phyloP scores from a whole-genome alignment of 805 yeast species.

The Candida maris region DNA sequence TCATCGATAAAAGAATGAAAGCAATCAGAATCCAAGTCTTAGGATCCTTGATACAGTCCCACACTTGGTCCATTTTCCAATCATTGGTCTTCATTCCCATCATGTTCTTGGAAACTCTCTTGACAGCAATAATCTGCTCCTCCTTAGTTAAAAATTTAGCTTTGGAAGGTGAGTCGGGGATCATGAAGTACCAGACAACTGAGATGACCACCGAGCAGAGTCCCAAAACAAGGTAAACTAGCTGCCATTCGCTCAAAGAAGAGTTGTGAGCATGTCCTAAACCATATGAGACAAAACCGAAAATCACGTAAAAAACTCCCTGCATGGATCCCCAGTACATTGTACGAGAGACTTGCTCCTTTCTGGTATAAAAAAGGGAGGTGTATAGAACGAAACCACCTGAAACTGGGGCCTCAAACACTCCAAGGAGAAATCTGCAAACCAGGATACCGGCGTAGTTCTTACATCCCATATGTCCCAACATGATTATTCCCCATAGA shows the following conservation, averaged over 20 bases:
- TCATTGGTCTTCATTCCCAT: conserved; percentile 28
- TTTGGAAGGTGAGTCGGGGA: conserved; percentile 27
- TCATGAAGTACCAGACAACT: conserved; percentile 19
- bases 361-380: conserved; percentile 30
- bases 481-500: conserved; percentile 34
- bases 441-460: conserved; percentile 34
- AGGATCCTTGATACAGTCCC: conserved; percentile 22
- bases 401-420: conserved; percentile 34
- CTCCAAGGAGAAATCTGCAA: conserved; percentile 34
- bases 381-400: conserved; percentile 31
- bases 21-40: conserved; percentile 21
- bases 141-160: conserved; percentile 27
- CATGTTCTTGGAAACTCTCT: conserved; percentile 27
- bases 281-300: conserved; percentile 26
- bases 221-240: conserved; percentile 26
- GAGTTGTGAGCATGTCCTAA: conserved; percentile 21
- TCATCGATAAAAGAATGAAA: conserved; percentile 24
- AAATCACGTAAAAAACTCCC: conserved; percentile 8
- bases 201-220: conserved; percentile 22
- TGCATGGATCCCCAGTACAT: conserved; percentile 13
- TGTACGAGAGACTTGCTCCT: conserved; percentile 32
- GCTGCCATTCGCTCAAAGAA: conserved; percentile 27
- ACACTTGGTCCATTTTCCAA: conserved; percentile 25
- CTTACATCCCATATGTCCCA: conserved; percentile 33
- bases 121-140: conserved; percentile 24